Evolutionary conservation across 768 basidiomycete genomes (phyloP).

Genomic region (Cystobasidiopsis lactophilus): DNA sequence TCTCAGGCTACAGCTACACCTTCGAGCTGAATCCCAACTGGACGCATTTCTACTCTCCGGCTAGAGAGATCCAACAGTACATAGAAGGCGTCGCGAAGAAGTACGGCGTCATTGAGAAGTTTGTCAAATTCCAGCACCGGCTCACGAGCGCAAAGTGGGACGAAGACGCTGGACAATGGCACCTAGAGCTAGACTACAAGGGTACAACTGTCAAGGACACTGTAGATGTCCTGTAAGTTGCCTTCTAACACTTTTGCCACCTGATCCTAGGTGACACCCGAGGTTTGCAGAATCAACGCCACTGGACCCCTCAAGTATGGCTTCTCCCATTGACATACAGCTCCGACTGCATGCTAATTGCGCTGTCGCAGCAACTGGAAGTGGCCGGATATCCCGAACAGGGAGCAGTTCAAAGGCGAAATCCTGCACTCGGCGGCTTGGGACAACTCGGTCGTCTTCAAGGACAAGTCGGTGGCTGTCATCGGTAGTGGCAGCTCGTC

Average conservation of each 20-base stretch:
- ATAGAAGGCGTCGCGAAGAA: slow-evolving; percentile 24
- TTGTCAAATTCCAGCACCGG: slow-evolving; percentile 21
- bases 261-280: slow-evolving; percentile 23
- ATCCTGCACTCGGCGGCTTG: slow-evolving; percentile 45
- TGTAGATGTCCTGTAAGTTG: slow-evolving; percentile 26
- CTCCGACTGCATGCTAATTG: background rate
- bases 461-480: slow-evolving; percentile 20
- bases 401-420: slow-evolving; percentile 36
- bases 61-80: slow-evolving; percentile 38
- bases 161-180: slow-evolving; percentile 37
- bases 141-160: slow-evolving; percentile 34
- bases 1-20: slow-evolving; percentile 26
- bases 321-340: background rate
- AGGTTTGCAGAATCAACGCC: slow-evolving; percentile 38
- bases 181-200: slow-evolving; percentile 24
- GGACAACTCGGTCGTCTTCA: slow-evolving; percentile 24
- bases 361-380: slow-evolving; percentile 31
- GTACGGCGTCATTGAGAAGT: slow-evolving; percentile 5
- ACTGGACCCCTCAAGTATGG: slow-evolving; percentile 24
- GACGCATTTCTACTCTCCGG: slow-evolving; percentile 31
- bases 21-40: slow-evolving; percentile 8
- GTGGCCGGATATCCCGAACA: slow-evolving; percentile 44
- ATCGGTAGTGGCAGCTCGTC: slow-evolving; percentile 15
- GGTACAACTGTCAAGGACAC: slow-evolving; percentile 23
- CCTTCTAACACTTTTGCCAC: too few species aligned